These are phyloP conservation scores for Diutina mesorugosa DNA, from an alignment of 1,139 yeast genomes.

Conservation along the genomic window DNA sequence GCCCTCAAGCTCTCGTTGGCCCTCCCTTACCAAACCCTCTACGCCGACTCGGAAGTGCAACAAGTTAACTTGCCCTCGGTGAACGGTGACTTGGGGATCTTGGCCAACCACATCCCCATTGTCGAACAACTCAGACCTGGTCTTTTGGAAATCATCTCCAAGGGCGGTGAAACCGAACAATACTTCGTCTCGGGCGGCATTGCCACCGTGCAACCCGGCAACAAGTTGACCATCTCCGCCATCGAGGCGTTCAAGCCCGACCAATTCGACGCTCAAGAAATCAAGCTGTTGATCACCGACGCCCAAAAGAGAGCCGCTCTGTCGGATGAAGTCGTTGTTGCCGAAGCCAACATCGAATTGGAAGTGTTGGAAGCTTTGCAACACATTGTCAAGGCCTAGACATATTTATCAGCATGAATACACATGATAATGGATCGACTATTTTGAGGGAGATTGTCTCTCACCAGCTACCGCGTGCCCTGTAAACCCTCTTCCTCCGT, in stretches of 20 bases:
- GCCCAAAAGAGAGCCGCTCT: constrained; percentile 89
- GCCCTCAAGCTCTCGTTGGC: constrained; percentile 83
- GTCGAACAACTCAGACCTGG: constrained; percentile 97
- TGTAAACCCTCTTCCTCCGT: neutral
- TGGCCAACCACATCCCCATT: constrained; percentile 96
- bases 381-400: constrained; percentile 53
- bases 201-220: constrained; percentile 94
- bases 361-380: constrained; percentile 94
- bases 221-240: constrained; percentile 81
- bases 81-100: constrained; percentile 93
- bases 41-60: constrained; percentile 39
- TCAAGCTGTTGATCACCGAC: constrained; percentile 75
- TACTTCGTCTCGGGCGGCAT: constrained; percentile 94
- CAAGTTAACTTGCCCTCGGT: constrained; percentile 96
- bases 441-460: too few relatives aligned
- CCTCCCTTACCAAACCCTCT: constrained; percentile 68
- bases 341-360: constrained; percentile 90
- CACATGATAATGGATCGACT: neutral
- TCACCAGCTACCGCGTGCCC: neutral
- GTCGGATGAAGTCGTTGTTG: constrained; percentile 78
- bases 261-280: constrained; percentile 71
- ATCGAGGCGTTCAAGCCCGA: constrained; percentile 93
- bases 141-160: constrained; percentile 79
- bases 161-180: constrained; percentile 62
- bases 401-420: neutral